phyloP scores from a whole-genome alignment of 352 stramenopile species.

The Elongisporangium anandrum region DNA sequence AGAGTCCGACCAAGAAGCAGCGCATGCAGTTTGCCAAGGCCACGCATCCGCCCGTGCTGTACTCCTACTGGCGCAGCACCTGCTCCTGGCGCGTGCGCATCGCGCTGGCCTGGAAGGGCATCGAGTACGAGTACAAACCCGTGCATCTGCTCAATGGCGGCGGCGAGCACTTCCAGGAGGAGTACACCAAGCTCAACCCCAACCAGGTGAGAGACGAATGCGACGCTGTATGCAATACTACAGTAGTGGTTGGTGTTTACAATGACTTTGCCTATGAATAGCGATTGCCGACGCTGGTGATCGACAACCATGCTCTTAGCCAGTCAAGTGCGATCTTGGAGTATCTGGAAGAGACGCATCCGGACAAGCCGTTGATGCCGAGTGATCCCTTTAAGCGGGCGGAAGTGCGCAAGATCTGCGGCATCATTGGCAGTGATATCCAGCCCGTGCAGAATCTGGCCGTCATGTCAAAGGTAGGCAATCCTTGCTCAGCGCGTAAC shows the following conservation, averaged over 20 bases:
- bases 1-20: slow-evolving; percentile 3
- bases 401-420: slow-evolving; percentile 82
- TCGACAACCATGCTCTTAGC: slow-evolving; percentile 58
- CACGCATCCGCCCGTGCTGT: slow-evolving; percentile 33
- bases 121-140: slow-evolving; percentile 74
- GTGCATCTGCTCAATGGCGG: slow-evolving; percentile 65
- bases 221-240: not conserved
- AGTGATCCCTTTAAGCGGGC: slow-evolving; percentile 58
- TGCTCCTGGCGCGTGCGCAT: slow-evolving; percentile 90
- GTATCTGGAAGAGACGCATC: slow-evolving; percentile 88
- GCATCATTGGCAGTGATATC: slow-evolving; percentile 89
- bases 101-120: slow-evolving; percentile 78
- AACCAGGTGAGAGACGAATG: slow-evolving; percentile 34
- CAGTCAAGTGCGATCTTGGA: slow-evolving; percentile 92
- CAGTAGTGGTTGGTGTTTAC: not conserved
- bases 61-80: slow-evolving; percentile 88
- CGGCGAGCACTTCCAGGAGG: slow-evolving; percentile 54
- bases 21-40: not conserved
- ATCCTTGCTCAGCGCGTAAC: not conserved
- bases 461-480: slow-evolving; percentile 55
- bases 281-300: slow-evolving; percentile 78
- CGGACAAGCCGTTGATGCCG: slow-evolving; percentile 67
- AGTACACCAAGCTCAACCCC: slow-evolving; percentile 54
- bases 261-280: slow-evolving; percentile 2
- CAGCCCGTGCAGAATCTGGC: slow-evolving; percentile 90